Evolutionary conservation across 345 rosid species (phyloP), one percentile per base, ranked within the genome.

Genomic region (Populus pruinosa): DNA sequence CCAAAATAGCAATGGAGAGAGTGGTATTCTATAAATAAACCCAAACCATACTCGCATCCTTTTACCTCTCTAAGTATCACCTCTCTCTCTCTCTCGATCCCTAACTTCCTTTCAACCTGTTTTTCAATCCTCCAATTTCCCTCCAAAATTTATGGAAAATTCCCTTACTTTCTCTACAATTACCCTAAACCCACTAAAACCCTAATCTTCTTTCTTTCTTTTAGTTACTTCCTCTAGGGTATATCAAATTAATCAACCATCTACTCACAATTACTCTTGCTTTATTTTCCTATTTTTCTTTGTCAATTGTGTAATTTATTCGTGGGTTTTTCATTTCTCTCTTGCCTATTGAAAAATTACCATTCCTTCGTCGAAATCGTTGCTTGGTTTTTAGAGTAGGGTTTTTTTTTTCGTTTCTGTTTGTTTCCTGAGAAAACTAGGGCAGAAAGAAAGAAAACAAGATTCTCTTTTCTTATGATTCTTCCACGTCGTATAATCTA

Each of bases 91-190:
- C 79, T 43, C 36, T 29, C 11, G 50, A 70, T 82, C 69, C 10
- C 23, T 5, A 16, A 17, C 69, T 18, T 70, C 29, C 4, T 61
- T 16, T 33, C 63, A 50, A 16, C 33, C 76, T 74, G 41, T 68
- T 79, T 81, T 77, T 81, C 80, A 85, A 70, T 79, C 80, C 73
- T 63, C 72, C 67, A 76, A 71, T 72, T 83, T 83, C 87, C 84
- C 88, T 87, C 86, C 87, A 80, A 73, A 72, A 29, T 25, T n/a
- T 21, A 11, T 4, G 50, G 14, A 50, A 36, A 47, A 23, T 29
- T 41, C n/a, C 70, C 69, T 41, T 6, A 31, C 79, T 56, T 27
- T 27, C 67, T n/a, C 67, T 63, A 11, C 36, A 29, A 18, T 75
- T 73, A 62, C 66, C 69, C 67, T 25, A 35, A 61, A 67, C 39